Evolutionary conservation across 2,329 filamentous ascomycete genomes (phyloP), one percentile per base, ranked within the genome.

Genomic region (Penicillium sclerotiorum): DNA sequence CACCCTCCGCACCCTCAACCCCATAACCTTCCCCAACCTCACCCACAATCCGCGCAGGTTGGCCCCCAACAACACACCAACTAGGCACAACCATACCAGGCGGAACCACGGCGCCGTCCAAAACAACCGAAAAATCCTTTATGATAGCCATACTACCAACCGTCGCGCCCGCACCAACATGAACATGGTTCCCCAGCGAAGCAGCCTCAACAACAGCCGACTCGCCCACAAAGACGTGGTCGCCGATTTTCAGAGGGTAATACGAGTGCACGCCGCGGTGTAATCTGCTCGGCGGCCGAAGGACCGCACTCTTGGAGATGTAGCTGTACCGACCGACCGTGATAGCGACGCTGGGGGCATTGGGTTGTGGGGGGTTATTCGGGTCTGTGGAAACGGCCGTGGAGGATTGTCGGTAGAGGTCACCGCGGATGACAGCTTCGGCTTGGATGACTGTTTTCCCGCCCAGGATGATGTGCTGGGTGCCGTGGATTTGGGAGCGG

Each of bases 371-470:
- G 32, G 55, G 67, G 21, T 73, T 66, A 32, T 68, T 70, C 2
- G 70, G 57, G 35, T 63, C 52, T 13, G 52, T 54, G 15, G 58
- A 46, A 25, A 73, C 59, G 7, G 59, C 49, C 1, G 61, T 56
- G 22, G 63, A 57, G 9, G 67, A 50, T 68, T 83, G 45, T 64
- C 77, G 83, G 36, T 87, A 81, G 15, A 99, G 83, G 67, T 99
- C 94, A 37, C 93, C 94, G 40, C 94, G 87, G 67, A 99, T 90
- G 73, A 94, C 91, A 62, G 91, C 93, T 67, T 96, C 92, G 55
- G 91, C 88, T 79, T 96, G 91, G 66, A 99, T 95, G 55, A 97
- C 90, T 1, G 92, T 95, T 74, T 90, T 95, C 56, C 94, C 94
- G 61, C 91, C 94, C 2, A 99, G 87, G 73, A 96, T 96, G 74